Evolutionary conservation across 371 early-diverging fungal species (phyloP), one percentile per base, ranked within the genome.

Genomic region (Mortierella sp.): DNA sequence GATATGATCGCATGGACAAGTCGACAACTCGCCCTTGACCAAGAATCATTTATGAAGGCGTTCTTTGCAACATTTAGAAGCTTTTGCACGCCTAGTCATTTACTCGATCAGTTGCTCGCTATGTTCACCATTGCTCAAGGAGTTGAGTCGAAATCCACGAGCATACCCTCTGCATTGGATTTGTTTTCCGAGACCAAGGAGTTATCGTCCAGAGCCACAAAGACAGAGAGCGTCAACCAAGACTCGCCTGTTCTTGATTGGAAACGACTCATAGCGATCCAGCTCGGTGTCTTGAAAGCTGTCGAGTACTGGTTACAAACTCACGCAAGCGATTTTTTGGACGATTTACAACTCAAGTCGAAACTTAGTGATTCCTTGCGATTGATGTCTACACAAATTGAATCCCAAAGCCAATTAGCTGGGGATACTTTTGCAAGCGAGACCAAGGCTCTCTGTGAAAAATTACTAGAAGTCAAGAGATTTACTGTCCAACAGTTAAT

Each of bases 261-360:
- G 90, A 83, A 83, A 53, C 61, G 64, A 19, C 77, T 88, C 3
- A 74, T 87, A 2, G 58, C 61, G 43, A 79, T 86, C 21, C 89
- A 89, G 52, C 70, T 76, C 1, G 84, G 83, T 9, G 78, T 91
- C 19, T 72, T 93, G 1, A 86, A 90, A 55, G 65, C 92, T n/a
- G 67, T 93, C 67, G 72, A 89, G 43, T 90, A 90, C 67, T 94
- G 95, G 95, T 67, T 92, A 13, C 78, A 84, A 40, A 79, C 87
- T 28, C 89, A 91, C 67, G 86, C 90, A 65, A 84, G 87, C 59
- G 95, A 94, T 71, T 93, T 94, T 76, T 70, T 91, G 15, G 93
- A 94, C 58, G 87, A 90, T 65, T 70, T 87, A 11, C 80, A 86
- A 21, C 58, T 84, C 32, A 74, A 69, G 65, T 58, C 69, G 16